phyloP scores from a whole-genome alignment of 495 filamentous ascomycete genomes.

The Hyaloscypha hepaticicola region DNA sequence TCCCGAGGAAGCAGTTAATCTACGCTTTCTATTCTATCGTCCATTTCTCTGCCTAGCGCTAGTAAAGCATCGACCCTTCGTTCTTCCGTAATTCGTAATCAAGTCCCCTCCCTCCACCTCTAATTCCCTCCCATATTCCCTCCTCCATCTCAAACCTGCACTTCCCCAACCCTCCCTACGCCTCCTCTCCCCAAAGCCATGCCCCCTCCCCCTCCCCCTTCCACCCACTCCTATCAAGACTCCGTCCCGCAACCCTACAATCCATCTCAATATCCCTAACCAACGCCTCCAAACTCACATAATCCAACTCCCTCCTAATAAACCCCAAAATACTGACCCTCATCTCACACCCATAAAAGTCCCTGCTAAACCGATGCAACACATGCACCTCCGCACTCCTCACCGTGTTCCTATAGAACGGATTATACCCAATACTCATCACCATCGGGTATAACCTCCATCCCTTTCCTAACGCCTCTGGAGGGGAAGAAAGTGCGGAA shows the following conservation, averaged over 20 bases:
- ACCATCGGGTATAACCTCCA: constrained; percentile 77
- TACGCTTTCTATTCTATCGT: constrained; percentile 3
- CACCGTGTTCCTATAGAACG: constrained; percentile 85
- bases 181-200: constrained; percentile 33
- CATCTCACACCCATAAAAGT: constrained; percentile 85
- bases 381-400: constrained; percentile 90
- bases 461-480: constrained; percentile 5
- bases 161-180: neutral
- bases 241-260: constrained; percentile 76
- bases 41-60: too few relatives aligned
- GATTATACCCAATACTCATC: constrained; percentile 94
- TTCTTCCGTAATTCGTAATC: neutral
- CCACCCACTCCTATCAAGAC: constrained; percentile 71
- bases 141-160: neutral
- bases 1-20: neutral
- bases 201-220: constrained; percentile 45
- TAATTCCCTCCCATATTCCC: neutral
- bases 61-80: neutral
- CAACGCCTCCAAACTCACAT: constrained; percentile 75
- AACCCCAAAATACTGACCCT: constrained; percentile 80
- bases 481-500: constrained; percentile 4
- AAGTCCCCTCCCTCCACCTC: too few relatives aligned
- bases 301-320: constrained; percentile 87
- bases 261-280: constrained; percentile 86
- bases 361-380: constrained; percentile 65